Evolutionary conservation across 2,329 filamentous ascomycete species (phyloP), one percentile per base, ranked within the genome.

Genomic region (Beauveria medogensis): DNA sequence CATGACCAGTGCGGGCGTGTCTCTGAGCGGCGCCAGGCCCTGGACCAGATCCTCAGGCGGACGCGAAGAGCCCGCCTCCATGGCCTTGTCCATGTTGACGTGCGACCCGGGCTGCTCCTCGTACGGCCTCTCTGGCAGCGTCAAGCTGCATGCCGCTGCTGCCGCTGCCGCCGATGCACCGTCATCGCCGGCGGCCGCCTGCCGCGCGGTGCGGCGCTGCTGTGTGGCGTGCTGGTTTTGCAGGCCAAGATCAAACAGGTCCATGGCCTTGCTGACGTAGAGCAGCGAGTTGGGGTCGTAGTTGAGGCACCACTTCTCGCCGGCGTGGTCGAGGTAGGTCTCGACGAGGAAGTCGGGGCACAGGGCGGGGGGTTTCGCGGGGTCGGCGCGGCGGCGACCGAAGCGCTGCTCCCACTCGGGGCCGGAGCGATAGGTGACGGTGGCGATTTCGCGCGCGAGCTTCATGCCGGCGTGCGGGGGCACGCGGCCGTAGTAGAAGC

Each of bases 251-350:
- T 99, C 94, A 72, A 99, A 99, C 14, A 99, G 80, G 71, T 99
- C 94, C 94, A 99, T 99, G 5, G 94, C 94, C 76, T 99, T 99
- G 73, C 91, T 96, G 61, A 99, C 91, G 73, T 99, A 99, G 2
- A 99, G 80, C 44, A 97, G 77, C 70, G 92, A 96, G 75, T 99
- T 99, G 28, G 94, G 86, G 69, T 99, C 94, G 72, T 97, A 97
- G 65, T 94, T 92, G 28, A 99, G 81, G 71, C 92, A 97, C 79
- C 96, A 99, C 74, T 99, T 99, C 78, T 99, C 94, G 22, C 94
- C 94, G 0, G 94, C 94, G 69, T 99, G 94, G 73, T 99, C 94
- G 20, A 99, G 84, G 71, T 99, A 99, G 0, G 94, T 99, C 76
- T 99, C 94, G 66, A 99, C 96, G 26, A 99, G 80, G 70, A 97